These are phyloP conservation scores for Fusarium sulawesiense DNA, from an alignment of 2,329 filamentous ascomycete genomes.

Conservation along the genomic window DNA sequence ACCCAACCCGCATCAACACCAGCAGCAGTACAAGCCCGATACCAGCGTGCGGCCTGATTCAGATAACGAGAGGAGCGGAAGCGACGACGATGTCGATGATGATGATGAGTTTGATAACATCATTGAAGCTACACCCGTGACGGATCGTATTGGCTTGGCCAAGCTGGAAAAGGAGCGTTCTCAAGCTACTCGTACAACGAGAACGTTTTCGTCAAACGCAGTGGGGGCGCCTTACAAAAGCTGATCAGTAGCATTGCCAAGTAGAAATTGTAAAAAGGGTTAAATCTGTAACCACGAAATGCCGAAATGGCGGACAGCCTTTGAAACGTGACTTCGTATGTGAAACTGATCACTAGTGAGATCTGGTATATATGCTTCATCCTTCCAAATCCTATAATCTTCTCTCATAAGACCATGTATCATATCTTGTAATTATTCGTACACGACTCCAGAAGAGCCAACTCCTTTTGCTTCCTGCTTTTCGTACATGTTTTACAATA, in stretches of 20 bases:
- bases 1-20: slow-evolving; percentile 61
- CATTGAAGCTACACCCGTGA: slow-evolving; percentile 89
- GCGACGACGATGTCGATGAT: slow-evolving; percentile 59
- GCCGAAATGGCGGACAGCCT: neutral
- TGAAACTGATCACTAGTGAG: slow-evolving; percentile 19
- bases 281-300: neutral
- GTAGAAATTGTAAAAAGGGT: neutral
- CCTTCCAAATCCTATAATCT: slow-evolving; percentile 11
- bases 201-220: slow-evolving; percentile 63
- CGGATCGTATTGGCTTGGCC: slow-evolving; percentile 79
- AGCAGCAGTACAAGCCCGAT: slow-evolving; percentile 64
- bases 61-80: slow-evolving; percentile 63
- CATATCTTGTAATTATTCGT: slow-evolving; percentile 23
- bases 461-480: slow-evolving; percentile 9
- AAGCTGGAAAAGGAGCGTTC: slow-evolving; percentile 68
- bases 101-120: slow-evolving; percentile 91
- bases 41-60: slow-evolving; percentile 78
- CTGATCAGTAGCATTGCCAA: slow-evolving; percentile 41
- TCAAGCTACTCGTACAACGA: slow-evolving; percentile 59
- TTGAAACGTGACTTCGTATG: neutral
- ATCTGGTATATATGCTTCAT: slow-evolving; percentile 7
- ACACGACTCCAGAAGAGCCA: slow-evolving; percentile 16
- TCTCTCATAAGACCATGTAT: slow-evolving; percentile 22
- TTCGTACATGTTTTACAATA: slow-evolving; percentile 39
- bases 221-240: slow-evolving; percentile 62